Evolutionary conservation across 2,329 filamentous ascomycete species (phyloP).

Genomic region (Tolypocladium tundrense): DNA sequence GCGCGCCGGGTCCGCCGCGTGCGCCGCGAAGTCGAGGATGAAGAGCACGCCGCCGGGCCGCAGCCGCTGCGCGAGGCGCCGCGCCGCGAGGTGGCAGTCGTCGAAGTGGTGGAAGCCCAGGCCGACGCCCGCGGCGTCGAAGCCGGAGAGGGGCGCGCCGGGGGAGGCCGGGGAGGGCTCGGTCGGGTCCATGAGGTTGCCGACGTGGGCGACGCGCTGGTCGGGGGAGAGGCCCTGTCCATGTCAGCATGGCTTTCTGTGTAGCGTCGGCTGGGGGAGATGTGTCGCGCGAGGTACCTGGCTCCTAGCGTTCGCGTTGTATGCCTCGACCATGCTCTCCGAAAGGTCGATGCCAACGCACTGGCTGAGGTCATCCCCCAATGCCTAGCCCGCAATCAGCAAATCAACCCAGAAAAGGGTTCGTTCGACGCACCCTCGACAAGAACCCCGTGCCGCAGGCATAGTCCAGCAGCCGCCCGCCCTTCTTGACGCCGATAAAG

Average conservation of each 20-base stretch:
- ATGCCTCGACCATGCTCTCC: constrained; percentile 57
- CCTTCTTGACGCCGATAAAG: constrained; percentile 47
- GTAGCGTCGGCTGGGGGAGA: background rate
- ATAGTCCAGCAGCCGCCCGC: constrained; percentile 58
- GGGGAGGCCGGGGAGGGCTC: constrained; percentile 40
- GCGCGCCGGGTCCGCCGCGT: constrained; percentile 21
- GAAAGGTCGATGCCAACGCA: constrained; percentile 62
- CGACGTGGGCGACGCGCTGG: constrained; percentile 47
- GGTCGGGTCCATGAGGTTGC: constrained; percentile 41
- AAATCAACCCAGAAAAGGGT: no score
- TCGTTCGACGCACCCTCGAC: constrained; percentile 40
- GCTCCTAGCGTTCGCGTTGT: constrained; percentile 49
- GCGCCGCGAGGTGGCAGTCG: constrained; percentile 49
- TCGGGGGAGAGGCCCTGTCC: constrained; percentile 35
- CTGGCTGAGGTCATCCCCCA: constrained; percentile 29
- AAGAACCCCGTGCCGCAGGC: constrained; percentile 63
- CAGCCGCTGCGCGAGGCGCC: constrained; percentile 49
- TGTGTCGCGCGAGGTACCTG: constrained; percentile 27
- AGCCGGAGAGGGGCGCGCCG: constrained; percentile 52
- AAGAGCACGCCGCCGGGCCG: constrained; percentile 56
- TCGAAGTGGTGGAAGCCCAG: constrained; percentile 59
- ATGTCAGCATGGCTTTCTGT: background rate
- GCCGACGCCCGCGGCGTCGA: constrained; percentile 57
- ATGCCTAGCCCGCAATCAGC: constrained; percentile 7
- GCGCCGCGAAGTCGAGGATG: constrained; percentile 57